phyloP scores from a whole-genome alignment of 2,329 filamentous ascomycete species.

The Cladophialophora psammophila region DNA sequence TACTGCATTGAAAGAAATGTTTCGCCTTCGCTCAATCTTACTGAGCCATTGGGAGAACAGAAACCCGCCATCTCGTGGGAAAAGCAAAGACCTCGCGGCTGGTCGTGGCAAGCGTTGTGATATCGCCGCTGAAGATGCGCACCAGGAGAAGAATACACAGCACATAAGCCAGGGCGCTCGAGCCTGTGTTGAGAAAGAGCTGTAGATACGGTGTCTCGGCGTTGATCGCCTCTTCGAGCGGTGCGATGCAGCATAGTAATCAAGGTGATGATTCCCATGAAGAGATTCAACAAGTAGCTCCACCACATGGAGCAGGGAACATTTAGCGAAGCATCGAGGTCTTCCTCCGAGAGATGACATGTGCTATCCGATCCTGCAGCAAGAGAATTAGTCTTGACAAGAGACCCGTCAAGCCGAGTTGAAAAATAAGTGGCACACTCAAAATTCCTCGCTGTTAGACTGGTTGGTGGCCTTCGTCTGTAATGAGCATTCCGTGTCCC shows the following conservation, averaged over 20 bases:
- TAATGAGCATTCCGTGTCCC: too few relatives aligned
- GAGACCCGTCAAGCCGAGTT: too few relatives aligned
- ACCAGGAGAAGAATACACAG: slow-evolving; percentile 26
- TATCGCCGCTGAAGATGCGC: slow-evolving; percentile 32
- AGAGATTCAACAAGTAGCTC: slow-evolving; percentile 55
- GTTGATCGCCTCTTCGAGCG: slow-evolving; percentile 46
- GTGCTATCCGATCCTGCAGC: slow-evolving; percentile 17
- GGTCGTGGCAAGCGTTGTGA: slow-evolving; percentile 33
- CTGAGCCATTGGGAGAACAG: slow-evolving; percentile 52
- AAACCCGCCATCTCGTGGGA: slow-evolving; percentile 56
- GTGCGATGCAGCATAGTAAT: slow-evolving; percentile 50
- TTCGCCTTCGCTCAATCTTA: slow-evolving; percentile 31
- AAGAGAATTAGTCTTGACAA: not conserved
- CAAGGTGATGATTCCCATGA: slow-evolving; percentile 54
- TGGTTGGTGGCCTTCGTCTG: too few relatives aligned
- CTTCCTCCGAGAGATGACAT: slow-evolving; percentile 50
- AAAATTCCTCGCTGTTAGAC: too few relatives aligned
- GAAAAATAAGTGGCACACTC: too few relatives aligned
- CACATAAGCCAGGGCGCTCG: slow-evolving; percentile 21
- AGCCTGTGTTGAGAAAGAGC: slow-evolving; percentile 32
- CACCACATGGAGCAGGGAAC: slow-evolving; percentile 58
- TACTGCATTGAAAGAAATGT: slow-evolving; percentile 57
- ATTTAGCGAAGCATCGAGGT: slow-evolving; percentile 54
- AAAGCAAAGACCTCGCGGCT: slow-evolving; percentile 34
- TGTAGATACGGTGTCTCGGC: slow-evolving; percentile 37